A percentile compares a stretch with the other conserved stretches of the same genome.
Conservation (phyloP, 129 eudicot species). For the Saussurea involucrata region DNA sequence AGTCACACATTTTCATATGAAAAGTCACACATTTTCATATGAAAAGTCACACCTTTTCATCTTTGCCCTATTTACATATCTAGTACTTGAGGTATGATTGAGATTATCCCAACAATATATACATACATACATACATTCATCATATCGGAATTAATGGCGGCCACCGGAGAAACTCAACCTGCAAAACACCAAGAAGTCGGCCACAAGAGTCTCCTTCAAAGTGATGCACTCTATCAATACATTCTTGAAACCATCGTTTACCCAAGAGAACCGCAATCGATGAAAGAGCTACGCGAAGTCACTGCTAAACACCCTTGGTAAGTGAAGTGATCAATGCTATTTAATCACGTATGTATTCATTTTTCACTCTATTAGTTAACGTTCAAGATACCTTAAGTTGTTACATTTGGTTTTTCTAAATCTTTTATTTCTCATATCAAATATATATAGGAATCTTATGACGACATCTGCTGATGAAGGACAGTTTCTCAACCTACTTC, state of each 20-base stretch:
- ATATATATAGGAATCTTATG: slow-evolving; percentile 16
- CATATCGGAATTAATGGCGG: not conserved
- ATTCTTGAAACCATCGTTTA: slow-evolving; percentile 42
- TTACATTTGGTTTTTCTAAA: not conserved
- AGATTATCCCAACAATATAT: too few species aligned
- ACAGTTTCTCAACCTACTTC: slow-evolving; percentile 43
- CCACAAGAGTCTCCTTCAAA: slow-evolving; percentile 52
- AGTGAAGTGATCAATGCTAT: too few species aligned
- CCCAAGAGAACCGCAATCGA: slow-evolving; percentile 39
- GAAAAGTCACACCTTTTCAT: too few species aligned
- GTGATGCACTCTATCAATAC: slow-evolving; percentile 35
- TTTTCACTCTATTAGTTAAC: too few species aligned
- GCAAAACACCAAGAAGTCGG: slow-evolving; percentile 57
- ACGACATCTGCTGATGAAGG: slow-evolving; percentile 66
- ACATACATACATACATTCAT: too few species aligned
- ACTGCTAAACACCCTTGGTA: slow-evolving; percentile 57
- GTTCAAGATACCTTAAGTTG: too few species aligned
- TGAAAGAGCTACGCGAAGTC: slow-evolving; percentile 49
- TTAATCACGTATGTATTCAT: too few species aligned
- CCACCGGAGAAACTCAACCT: slow-evolving; percentile 15
- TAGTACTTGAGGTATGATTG: too few species aligned
- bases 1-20: too few species aligned
- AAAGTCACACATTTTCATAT: too few species aligned
- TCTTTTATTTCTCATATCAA: not conserved
- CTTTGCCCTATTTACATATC: too few species aligned